A percentile compares a stretch with the other conserved stretches of the same genome.
Evolutionary conservation across 169 alveolate species (phyloP).

Genomic region (Perkinsus olseni): DNA sequence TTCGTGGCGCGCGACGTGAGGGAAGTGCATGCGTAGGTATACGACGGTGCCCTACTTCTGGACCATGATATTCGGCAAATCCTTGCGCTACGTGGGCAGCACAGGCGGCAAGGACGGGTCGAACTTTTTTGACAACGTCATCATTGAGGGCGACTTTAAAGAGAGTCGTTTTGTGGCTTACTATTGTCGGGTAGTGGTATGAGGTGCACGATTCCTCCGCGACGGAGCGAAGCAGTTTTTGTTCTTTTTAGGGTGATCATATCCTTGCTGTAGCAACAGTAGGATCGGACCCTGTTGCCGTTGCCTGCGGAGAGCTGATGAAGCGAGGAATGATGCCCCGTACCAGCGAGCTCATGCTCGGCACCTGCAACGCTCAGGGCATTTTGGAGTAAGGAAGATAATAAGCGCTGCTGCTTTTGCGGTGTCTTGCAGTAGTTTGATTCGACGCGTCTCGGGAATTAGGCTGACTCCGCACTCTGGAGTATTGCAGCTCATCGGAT

Average conservation of each 20-base stretch:
- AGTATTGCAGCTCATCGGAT: too few relatives aligned
- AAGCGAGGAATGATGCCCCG: constrained; percentile 21
- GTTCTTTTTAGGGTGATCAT: not conserved
- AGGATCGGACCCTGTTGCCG: constrained; percentile 30
- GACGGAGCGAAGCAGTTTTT: constrained; percentile 5
- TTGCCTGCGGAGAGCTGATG: constrained; percentile 21
- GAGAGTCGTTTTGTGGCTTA: constrained; percentile 33
- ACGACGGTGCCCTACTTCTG: constrained; percentile 30
- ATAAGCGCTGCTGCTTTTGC: not conserved
- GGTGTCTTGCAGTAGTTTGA: not conserved
- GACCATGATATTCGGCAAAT: constrained; percentile 26
- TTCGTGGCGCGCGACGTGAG: not conserved
- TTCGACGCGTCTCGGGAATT: not conserved
- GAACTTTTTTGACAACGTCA: constrained; percentile 21
- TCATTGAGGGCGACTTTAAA: constrained; percentile 30
- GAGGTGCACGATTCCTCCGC: not conserved
- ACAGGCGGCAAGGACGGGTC: not conserved
- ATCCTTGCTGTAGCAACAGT: constrained; percentile 27
- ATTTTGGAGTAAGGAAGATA: not conserved
- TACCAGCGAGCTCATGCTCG: constrained; percentile 24
- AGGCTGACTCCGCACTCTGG: too few relatives aligned
- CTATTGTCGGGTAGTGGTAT: constrained; percentile 17
- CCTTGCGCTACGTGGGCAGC: constrained; percentile 15
- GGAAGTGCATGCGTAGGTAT: not conserved
- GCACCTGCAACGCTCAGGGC: constrained; percentile 17